Conservation (phyloP, 352 stramenopile genomes). For the Phytopythium delawarense region DNA sequence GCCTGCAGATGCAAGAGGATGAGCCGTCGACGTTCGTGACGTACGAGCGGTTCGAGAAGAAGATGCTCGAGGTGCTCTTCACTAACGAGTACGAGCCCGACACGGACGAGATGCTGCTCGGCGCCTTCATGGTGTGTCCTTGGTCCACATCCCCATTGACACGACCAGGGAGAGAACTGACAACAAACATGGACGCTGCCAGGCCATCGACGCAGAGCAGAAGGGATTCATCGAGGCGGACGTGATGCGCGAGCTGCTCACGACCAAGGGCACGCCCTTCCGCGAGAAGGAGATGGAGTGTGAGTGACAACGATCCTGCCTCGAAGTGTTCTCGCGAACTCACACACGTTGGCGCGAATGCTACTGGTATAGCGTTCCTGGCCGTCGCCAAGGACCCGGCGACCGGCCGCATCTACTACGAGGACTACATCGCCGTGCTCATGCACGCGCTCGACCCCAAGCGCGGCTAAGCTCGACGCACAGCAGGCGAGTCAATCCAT, state of each 20-base stretch:
- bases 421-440: slow-evolving; percentile 88
- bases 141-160: background rate
- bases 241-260: slow-evolving; percentile 83
- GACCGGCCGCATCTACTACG: slow-evolving; percentile 89
- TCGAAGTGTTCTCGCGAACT: too few relatives aligned
- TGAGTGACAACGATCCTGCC: slow-evolving; percentile 10
- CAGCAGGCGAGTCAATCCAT: background rate
- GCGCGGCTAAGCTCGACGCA: slow-evolving; percentile 13
- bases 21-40: slow-evolving; percentile 87
- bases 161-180: background rate
- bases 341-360: too few relatives aligned
- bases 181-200: background rate
- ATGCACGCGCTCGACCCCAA: slow-evolving; percentile 50
- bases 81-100: slow-evolving; percentile 88
- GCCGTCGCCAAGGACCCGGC: slow-evolving; percentile 74
- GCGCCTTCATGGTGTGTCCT: slow-evolving; percentile 50
- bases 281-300: slow-evolving; percentile 89
- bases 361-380: slow-evolving; percentile 53
- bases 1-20: slow-evolving; percentile 80
- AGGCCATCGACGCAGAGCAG: slow-evolving; percentile 73
- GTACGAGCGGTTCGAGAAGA: slow-evolving; percentile 91
- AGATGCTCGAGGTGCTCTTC: slow-evolving; percentile 91
- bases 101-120: slow-evolving; percentile 83
- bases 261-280: slow-evolving; percentile 88
- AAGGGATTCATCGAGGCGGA: slow-evolving; percentile 89